Base-by-base conservation (phyloP, 108 stramenopile species). In the Stephanodiscus minutulus region DNA sequence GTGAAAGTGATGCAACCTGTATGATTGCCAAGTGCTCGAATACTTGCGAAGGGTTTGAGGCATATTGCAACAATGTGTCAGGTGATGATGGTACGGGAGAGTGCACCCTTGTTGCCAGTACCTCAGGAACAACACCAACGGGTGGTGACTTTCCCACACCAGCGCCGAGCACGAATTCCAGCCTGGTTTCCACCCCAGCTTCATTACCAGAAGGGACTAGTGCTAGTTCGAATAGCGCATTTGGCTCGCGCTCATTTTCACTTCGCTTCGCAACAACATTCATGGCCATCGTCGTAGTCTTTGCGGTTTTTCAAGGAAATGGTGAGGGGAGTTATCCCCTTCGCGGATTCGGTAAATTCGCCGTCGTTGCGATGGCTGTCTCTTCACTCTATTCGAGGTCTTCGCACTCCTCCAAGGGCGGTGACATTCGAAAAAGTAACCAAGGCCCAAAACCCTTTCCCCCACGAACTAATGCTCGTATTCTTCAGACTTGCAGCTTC, bases 401-500 rank as follows among this genome's bases (percentile, higher is more conserved):
- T 5, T 60, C 36, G 9, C 55, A n/a, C 29, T 56, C 55, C 55
- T 7, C 29, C 9, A 8, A 4, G 52, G 15, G 43, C 43, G 13
- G 43, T 24, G 61, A 70, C 31, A 53, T 62, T n/a, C 70, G 41
- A 44, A 46, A 33, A 33, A 52, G 25, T 48, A 22, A 56, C 21
- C 15, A 39, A 21, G 7, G 46, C 24, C 21, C 18, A 17, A 37
- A 44, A 25, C 46, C 56, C 25, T 47, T 70, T 57, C 29, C 49
- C 41, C 7, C 44, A 20, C 33, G 56, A 61, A 1, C 54, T 29
- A 39, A 17, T 60, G 59, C 21, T 36, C 49, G 50, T 18, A 33
- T 33, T 43, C 77, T 64, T 39, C 50, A 54, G 18, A 80, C 74
- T 33, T 80, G 79, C 44, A 60, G 64, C 7, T 75, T 74, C 62